These are phyloP conservation scores for Trichoderma citrinoviride DNA, from an alignment of 2,329 filamentous ascomycete species.

Conservation along the genomic window DNA sequence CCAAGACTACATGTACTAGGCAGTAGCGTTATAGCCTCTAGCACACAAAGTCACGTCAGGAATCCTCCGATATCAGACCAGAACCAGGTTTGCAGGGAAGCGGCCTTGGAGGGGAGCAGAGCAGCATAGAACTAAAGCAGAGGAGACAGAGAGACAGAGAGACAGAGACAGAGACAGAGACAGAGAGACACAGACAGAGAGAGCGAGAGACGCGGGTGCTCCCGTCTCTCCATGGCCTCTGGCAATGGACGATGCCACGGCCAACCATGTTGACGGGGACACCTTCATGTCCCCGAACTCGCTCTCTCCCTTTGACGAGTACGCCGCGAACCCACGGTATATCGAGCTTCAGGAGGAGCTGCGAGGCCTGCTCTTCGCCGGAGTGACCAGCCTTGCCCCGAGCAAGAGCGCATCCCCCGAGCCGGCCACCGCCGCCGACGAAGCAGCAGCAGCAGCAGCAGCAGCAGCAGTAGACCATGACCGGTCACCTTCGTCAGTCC, in stretches of 20 bases:
- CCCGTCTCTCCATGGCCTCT: background rate
- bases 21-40: background rate
- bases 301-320: conserved; percentile 33
- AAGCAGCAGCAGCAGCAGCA: no score
- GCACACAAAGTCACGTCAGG: conserved; percentile 6
- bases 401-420: conserved; percentile 33
- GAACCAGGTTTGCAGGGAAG: background rate
- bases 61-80: conserved; percentile 1
- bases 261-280: conserved; percentile 12
- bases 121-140: background rate
- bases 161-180: background rate
- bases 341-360: conserved; percentile 46
- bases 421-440: conserved; percentile 10
- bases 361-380: conserved; percentile 41
- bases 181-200: background rate
- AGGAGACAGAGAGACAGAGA: background rate
- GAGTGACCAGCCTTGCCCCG: conserved; percentile 29
- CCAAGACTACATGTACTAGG: no score
- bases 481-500: background rate
- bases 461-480: background rate
- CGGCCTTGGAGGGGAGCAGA: background rate
- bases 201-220: background rate
- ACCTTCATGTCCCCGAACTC: conserved; percentile 24
- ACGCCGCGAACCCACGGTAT: conserved; percentile 40
- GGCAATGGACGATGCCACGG: conserved; percentile 16